Evolutionary conservation across 306 rosid species (phyloP).

Genomic region (Castanospermum australe): DNA sequence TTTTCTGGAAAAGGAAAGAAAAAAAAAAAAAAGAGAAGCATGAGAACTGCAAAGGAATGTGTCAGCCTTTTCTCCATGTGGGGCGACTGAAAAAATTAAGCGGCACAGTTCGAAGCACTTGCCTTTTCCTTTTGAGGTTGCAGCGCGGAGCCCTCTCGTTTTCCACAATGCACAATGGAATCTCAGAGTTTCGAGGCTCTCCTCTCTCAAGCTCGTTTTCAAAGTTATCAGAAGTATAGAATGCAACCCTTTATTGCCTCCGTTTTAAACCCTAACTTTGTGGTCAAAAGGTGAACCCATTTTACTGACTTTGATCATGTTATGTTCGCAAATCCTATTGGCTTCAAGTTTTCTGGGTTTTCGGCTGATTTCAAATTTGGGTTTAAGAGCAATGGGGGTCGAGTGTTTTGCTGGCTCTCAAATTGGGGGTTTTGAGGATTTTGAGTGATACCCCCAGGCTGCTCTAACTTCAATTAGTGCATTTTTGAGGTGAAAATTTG

Average conservation of each 20-base stretch:
- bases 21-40: not conserved
- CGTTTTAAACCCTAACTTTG: slow-evolving; percentile 39
- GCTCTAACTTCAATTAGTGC: slow-evolving; percentile 18
- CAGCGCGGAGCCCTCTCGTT: slow-evolving; percentile 32
- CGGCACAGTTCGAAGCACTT: slow-evolving; percentile 27
- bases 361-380: slow-evolving; percentile 36
- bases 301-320: slow-evolving; percentile 15
- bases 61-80: slow-evolving; percentile 54
- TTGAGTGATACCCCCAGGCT: not conserved
- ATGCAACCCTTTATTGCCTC: slow-evolving; percentile 17
- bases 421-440: slow-evolving; percentile 22
- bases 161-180: slow-evolving; percentile 55
- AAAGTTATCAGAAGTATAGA: not conserved
- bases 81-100: slow-evolving; percentile 27
- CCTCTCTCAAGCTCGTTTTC: slow-evolving; percentile 38
- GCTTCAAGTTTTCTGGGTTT: slow-evolving; percentile 25
- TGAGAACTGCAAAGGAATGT: slow-evolving; percentile 39
- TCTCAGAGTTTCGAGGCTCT: slow-evolving; percentile 61
- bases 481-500: slow-evolving; percentile 27
- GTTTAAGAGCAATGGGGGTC: slow-evolving; percentile 9
- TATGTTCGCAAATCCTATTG: slow-evolving; percentile 14
- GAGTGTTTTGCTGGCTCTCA: slow-evolving; percentile 10
- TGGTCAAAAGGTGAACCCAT: slow-evolving; percentile 45
- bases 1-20: slow-evolving; percentile 35
- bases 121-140: slow-evolving; percentile 29